phyloP scores from a whole-genome alignment of 2,329 filamentous ascomycete genomes.

The Scedosporium minutisporum region DNA sequence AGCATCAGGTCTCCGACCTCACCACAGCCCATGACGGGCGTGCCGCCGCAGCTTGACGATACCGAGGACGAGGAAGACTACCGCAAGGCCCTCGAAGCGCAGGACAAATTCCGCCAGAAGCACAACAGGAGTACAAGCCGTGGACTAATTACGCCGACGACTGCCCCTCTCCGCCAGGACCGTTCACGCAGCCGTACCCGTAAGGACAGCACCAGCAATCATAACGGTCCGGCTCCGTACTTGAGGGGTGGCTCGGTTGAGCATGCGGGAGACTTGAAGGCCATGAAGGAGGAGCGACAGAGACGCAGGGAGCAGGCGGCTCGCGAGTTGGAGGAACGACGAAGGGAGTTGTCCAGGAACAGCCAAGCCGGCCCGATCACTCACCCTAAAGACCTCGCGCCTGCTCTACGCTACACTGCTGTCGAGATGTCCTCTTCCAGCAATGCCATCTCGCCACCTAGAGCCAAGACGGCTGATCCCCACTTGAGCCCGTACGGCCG shows the following conservation, averaged over 20 bases:
- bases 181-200: constrained; percentile 13
- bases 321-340: constrained; percentile 78
- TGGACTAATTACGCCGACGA: constrained; percentile 10
- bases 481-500: constrained; percentile 40
- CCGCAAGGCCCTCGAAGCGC: constrained; percentile 39
- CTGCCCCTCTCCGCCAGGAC: not conserved
- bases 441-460: constrained; percentile 32
- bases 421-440: constrained; percentile 21
- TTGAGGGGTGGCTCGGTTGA: constrained; percentile 31
- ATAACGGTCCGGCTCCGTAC: not conserved
- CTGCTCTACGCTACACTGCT: constrained; percentile 17
- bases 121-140: constrained; percentile 38
- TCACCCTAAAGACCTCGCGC: constrained; percentile 52
- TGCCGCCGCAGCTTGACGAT: constrained; percentile 37
- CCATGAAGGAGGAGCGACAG: constrained; percentile 50
- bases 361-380: constrained; percentile 73
- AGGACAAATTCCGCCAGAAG: constrained; percentile 46
- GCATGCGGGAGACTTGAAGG: constrained; percentile 43
- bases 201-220: not conserved
- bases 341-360: constrained; percentile 71
- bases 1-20: constrained; percentile 16
- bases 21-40: constrained; percentile 51
- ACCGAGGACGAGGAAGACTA: constrained; percentile 60
- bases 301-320: constrained; percentile 67
- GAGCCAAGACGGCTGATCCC: constrained; percentile 59